phyloP scores from a whole-genome alignment of 176 grass and related monocot genomes.

The Carex littledalei region DNA sequence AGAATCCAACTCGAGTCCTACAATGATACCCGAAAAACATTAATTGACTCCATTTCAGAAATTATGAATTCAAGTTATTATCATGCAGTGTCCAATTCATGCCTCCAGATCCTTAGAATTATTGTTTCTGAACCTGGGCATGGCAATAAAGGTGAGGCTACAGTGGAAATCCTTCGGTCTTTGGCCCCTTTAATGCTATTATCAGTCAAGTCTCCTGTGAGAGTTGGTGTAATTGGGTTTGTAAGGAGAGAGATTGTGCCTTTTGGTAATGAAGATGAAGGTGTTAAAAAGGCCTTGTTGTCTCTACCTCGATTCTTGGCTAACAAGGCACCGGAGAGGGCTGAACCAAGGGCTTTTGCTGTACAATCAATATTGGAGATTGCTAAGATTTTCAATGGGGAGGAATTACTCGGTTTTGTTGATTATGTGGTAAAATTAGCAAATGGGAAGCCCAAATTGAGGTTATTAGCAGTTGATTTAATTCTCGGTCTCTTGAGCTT shows the following conservation, averaged over 20 bases:
- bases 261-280: slow-evolving; percentile 45
- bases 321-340: slow-evolving; percentile 64
- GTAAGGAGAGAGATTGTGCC: slow-evolving; percentile 54
- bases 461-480: slow-evolving; percentile 75
- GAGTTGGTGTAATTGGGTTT: slow-evolving; percentile 47
- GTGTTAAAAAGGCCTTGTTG: slow-evolving; percentile 46
- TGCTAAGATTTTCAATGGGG: slow-evolving; percentile 28
- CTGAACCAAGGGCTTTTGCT: slow-evolving; percentile 52
- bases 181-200: slow-evolving; percentile 39
- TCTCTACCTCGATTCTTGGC: slow-evolving; percentile 69
- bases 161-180: slow-evolving; percentile 53
- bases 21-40: slow-evolving; percentile 46
- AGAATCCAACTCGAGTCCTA: slow-evolving; percentile 53
- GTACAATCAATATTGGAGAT: slow-evolving; percentile 76
- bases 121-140: slow-evolving; percentile 41
- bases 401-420: slow-evolving; percentile 33
- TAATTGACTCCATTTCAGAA: slow-evolving; percentile 50
- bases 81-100: slow-evolving; percentile 25
- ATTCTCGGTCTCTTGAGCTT: slow-evolving; percentile 48
- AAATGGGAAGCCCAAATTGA: slow-evolving; percentile 52
- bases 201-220: slow-evolving; percentile 23
- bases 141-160: slow-evolving; percentile 28
- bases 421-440: slow-evolving; percentile 57
- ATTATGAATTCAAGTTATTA: slow-evolving; percentile 22
- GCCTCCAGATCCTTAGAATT: slow-evolving; percentile 47